A percentile compares a stretch with the other conserved stretches of the same genome.
Evolutionary conservation across 495 filamentous ascomycete genomes (phyloP).

Genomic region (Lasiosphaeriaceae sp.): DNA sequence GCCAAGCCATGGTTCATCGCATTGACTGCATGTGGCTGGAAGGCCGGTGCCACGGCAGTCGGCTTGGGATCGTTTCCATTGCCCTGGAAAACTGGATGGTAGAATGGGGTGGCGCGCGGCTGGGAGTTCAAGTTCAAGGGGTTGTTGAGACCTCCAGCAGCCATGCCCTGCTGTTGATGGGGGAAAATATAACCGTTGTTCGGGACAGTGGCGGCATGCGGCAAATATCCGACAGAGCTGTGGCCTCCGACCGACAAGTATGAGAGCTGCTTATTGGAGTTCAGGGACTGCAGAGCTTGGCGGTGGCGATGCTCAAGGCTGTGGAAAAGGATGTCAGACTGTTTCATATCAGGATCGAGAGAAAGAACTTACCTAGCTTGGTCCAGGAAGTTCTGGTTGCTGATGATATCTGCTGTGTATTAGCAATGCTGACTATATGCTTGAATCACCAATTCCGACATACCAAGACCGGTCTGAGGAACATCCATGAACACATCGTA

Average conservation of each 20-base stretch:
- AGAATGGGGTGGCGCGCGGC: no score
- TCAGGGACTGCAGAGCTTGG: constrained; percentile 20
- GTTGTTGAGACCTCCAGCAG: constrained; percentile 39
- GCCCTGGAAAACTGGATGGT: constrained; percentile 28
- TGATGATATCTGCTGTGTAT: constrained; percentile 16
- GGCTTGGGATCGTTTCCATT: constrained; percentile 32
- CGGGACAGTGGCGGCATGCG: constrained; percentile 14
- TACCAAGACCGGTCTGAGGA: constrained; percentile 27
- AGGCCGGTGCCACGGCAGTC: constrained; percentile 12
- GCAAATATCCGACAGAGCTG: constrained; percentile 12
- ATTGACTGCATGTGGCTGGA: constrained; percentile 23
- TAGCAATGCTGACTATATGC: background rate
- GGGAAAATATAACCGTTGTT: constrained; percentile 31
- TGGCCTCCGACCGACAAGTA: constrained; percentile 13
- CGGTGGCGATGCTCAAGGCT: constrained; percentile 25
- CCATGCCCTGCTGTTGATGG: constrained; percentile 29
- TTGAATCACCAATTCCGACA: background rate
- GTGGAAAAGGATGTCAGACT: background rate
- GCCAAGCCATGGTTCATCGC: constrained; percentile 14
- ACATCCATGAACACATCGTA: constrained; percentile 34
- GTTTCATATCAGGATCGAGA: background rate
- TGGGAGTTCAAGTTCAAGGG: no score
- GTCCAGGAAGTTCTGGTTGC: constrained; percentile 25
- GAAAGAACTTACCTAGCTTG: constrained; percentile 22
- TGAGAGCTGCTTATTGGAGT: constrained; percentile 17